phyloP scores from a whole-genome alignment of 192 early-diverging fungal species.

The Neocallimastix lanati region DNA sequence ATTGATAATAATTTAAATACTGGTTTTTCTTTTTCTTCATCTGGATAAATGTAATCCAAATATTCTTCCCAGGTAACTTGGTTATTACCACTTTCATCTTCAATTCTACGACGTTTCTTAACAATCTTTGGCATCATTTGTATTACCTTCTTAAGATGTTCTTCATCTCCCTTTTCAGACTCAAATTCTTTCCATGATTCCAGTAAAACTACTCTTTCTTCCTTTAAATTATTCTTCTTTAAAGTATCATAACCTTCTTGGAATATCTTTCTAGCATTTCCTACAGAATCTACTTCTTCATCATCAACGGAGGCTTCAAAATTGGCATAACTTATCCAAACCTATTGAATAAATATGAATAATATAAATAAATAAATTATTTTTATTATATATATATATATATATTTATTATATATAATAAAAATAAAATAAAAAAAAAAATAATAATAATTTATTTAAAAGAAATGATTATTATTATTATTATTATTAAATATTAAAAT shows the following conservation, averaged over 20 bases:
- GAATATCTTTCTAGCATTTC: slow-evolving; percentile 55
- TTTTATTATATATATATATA: too few species aligned
- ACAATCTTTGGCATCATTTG: slow-evolving; percentile 72
- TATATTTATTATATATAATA: not conserved
- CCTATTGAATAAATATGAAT: slow-evolving; percentile 8
- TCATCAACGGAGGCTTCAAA: slow-evolving; percentile 60
- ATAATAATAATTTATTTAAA: slow-evolving; percentile 2
- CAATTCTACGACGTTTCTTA: slow-evolving; percentile 62
- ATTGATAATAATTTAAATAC: slow-evolving; percentile 79
- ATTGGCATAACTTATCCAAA: slow-evolving; percentile 81
- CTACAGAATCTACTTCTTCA: slow-evolving; percentile 12
- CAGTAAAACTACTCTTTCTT: slow-evolving; percentile 72
- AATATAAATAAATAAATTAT: too few species aligned
- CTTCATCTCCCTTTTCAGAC: slow-evolving; percentile 12
- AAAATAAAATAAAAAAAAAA: not conserved
- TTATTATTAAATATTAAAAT: too few species aligned
- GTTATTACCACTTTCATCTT: slow-evolving; percentile 30
- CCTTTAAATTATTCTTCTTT: slow-evolving; percentile 49
- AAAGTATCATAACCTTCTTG: slow-evolving; percentile 50
- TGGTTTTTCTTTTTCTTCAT: slow-evolving; percentile 72
- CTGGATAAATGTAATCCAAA: slow-evolving; percentile 96
- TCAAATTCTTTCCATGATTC: slow-evolving; percentile 88
- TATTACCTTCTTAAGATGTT: slow-evolving; percentile 34
- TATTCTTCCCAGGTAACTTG: slow-evolving; percentile 80
- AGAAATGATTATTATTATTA: too few species aligned